Evolutionary conservation across 495 filamentous ascomycete genomes (phyloP), one percentile per base, ranked within the genome.

Genomic region (Astrocystis sublimbata): DNA sequence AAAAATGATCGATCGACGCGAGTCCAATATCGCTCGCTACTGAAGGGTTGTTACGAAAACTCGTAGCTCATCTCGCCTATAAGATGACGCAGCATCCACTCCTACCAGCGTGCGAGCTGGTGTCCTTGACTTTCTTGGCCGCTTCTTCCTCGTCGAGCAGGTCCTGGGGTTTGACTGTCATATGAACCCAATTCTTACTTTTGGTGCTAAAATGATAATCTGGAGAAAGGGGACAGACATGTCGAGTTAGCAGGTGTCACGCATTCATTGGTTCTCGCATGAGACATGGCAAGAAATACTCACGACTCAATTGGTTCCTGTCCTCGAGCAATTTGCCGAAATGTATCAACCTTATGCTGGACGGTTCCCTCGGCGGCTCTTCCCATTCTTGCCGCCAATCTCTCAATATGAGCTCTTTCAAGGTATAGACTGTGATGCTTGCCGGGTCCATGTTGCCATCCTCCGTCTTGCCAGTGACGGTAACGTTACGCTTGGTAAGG

Each of bases 321-420:
- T 97, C 92, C 67, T 93, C 92, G 55, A 96, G 73, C 74, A 96
- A 75, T 71, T 93, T 89, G 12, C 92, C 92, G 75, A 93, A 93
- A 28, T 88, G 89, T 62, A 97, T 97, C 68, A 97, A 76, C 54
- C 92, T 83, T 75, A 97, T 97, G 19, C 86, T 88, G 64, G 86
- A 91, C 7, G 92, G 92, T 65, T 88, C 91, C 30, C 89, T 85
- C 0, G 92, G 92, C 65, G 88, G 86, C 17, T 86, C 77, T 69
- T 96, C 92, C 92, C 92, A 97, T 70, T 97, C 92, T 65, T 87
- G 86, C 65, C 90, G 82, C 92, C 92, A 97, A 67, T 96, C 92
- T 67, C 90, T 78, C 81, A 92, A 84, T 63, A 97, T 96, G 73
- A 96, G 76, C 71, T 97, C 92, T 74, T 97, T 97, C 54, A 97